A percentile compares a stretch with the other conserved stretches of the same genome.
Evolutionary conservation across 371 early-diverging fungal genomes (phyloP).

Genomic region (Mucor lusitanicus): DNA sequence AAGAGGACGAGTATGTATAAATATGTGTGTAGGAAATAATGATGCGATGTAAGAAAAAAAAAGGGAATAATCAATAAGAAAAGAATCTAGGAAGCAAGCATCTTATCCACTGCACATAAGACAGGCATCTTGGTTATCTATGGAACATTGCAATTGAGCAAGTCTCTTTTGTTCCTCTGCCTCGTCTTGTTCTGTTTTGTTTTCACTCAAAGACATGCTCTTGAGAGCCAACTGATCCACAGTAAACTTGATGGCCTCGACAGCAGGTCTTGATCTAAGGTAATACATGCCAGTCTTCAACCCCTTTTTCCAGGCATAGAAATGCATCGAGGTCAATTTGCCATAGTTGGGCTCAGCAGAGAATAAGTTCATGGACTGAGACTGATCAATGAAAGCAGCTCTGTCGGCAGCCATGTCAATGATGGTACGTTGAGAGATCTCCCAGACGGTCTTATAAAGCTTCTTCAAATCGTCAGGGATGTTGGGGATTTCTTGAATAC

Average conservation of each 20-base stretch:
- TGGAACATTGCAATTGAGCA: slow-evolving; percentile 70
- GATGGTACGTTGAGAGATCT: slow-evolving; percentile 90
- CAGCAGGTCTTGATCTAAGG: slow-evolving; percentile 96
- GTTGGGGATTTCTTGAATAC: slow-evolving; percentile 74
- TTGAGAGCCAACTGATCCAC: slow-evolving; percentile 66
- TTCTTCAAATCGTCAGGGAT: slow-evolving; percentile 95
- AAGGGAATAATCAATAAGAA: background rate
- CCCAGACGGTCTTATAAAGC: slow-evolving; percentile 99
- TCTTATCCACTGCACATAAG: slow-evolving; percentile 84
- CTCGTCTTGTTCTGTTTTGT: slow-evolving; percentile 1
- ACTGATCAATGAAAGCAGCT: slow-evolving; percentile 98
- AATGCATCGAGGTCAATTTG: slow-evolving; percentile 98
- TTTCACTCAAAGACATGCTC: slow-evolving; percentile 32
- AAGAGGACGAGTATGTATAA: background rate
- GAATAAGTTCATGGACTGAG: slow-evolving; percentile 98
- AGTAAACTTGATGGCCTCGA: slow-evolving; percentile 97
- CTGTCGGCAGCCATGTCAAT: slow-evolving; percentile 93
- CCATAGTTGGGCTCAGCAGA: slow-evolving; percentile 91
- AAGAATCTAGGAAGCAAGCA: background rate
- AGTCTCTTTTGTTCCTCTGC: slow-evolving; percentile 23
- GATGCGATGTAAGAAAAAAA: background rate
- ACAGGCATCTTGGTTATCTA: slow-evolving; percentile 92
- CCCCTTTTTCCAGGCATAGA: slow-evolving; percentile 98
- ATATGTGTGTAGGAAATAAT: background rate
- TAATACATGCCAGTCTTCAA: slow-evolving; percentile 99